Evolutionary conservation across 2,329 filamentous ascomycete species (phyloP).

Genomic region (Malbranchea zuffiana): DNA sequence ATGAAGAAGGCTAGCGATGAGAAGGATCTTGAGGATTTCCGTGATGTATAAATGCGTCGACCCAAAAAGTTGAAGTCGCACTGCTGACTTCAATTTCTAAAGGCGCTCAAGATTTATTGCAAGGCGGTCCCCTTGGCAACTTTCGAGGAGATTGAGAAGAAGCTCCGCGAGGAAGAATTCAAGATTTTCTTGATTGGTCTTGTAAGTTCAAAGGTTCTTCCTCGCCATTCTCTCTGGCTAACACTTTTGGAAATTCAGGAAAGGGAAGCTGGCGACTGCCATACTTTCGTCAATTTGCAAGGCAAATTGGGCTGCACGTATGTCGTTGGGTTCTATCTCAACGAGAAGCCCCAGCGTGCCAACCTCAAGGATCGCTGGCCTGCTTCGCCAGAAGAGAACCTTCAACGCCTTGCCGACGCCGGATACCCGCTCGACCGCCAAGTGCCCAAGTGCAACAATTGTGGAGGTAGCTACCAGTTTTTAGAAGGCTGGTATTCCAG

Average conservation of each 20-base stretch:
- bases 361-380: conserved; percentile 42
- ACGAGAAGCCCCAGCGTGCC: conserved; percentile 36
- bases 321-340: conserved; percentile 40
- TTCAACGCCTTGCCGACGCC: conserved; percentile 41
- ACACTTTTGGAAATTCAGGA: conserved; percentile 23
- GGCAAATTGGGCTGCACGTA: conserved; percentile 43
- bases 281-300: conserved; percentile 43
- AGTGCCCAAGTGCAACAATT: conserved; percentile 42
- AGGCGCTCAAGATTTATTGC: conserved; percentile 41
- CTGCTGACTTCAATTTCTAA: conserved; percentile 6
- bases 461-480: conserved; percentile 29
- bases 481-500: background rate
- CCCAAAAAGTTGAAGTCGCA: background rate
- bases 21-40: conserved; percentile 43
- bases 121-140: conserved; percentile 38
- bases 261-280: conserved; percentile 32
- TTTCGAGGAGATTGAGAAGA: conserved; percentile 41
- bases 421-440: conserved; percentile 42
- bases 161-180: conserved; percentile 39
- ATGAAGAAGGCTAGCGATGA: conserved; percentile 40
- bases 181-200: conserved; percentile 44
- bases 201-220: conserved; percentile 21
- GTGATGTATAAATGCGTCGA: conserved; percentile 28
- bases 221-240: background rate
- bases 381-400: conserved; percentile 38